These are phyloP conservation scores for Chaetoscypha palmicola DNA, from an alignment of 2,329 filamentous ascomycete species.

Conservation along the genomic window DNA sequence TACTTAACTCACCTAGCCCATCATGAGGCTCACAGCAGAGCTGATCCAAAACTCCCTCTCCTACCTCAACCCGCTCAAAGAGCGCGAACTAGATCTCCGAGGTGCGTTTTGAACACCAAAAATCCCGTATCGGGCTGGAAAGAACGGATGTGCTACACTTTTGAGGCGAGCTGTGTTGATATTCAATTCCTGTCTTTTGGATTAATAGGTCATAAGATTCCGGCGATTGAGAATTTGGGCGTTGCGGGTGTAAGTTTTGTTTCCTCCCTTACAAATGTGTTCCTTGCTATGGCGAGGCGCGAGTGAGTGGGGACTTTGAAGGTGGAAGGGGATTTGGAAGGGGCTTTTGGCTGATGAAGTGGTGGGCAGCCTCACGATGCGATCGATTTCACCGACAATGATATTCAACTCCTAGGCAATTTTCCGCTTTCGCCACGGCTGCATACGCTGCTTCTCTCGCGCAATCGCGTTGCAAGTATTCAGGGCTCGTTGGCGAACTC, in stretches of 20 bases:
- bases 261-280: neutral
- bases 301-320: too few species aligned
- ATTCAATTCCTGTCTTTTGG: constrained; percentile 40
- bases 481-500: constrained; percentile 67
- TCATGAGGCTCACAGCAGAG: constrained; percentile 91
- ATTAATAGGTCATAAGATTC: constrained; percentile 90
- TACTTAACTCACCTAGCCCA: constrained; percentile 13
- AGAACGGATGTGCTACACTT: constrained; percentile 94
- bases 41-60: constrained; percentile 91
- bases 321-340: neutral
- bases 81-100: constrained; percentile 98
- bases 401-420: constrained; percentile 82
- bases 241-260: constrained; percentile 69
- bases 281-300: neutral
- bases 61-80: constrained; percentile 97
- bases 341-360: neutral
- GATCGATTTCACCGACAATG: constrained; percentile 98
- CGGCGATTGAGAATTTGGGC: constrained; percentile 94
- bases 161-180: constrained; percentile 74
- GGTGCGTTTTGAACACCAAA: constrained; percentile 79
- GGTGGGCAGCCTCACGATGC: constrained; percentile 79
- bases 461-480: constrained; percentile 80
- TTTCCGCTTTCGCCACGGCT: constrained; percentile 88
- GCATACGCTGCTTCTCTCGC: constrained; percentile 78
- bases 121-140: constrained; percentile 71